Percentiles rank a stretch among this genome's conserved stretches.
Conservation (phyloP, 768 basidiomycete species). For the Auricularia cornea region DNA sequence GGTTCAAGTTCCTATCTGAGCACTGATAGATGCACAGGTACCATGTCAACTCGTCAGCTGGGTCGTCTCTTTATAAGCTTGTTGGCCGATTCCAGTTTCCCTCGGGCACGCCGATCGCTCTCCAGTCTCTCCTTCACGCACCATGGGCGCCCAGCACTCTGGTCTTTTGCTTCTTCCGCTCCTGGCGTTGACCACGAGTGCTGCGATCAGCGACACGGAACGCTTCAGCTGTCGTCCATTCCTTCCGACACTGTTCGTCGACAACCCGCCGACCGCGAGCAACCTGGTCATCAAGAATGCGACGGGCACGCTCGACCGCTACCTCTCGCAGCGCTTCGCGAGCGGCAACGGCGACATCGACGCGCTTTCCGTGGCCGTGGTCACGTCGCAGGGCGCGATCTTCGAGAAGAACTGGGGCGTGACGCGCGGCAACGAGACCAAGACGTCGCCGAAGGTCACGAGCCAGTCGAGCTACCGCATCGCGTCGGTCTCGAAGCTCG, state of each 20-base stretch:
- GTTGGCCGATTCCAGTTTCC: too few relatives aligned
- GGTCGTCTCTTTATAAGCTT: too few relatives aligned
- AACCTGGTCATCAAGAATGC: slow-evolving; percentile 13
- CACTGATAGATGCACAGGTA: too few relatives aligned
- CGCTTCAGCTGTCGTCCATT: slow-evolving; percentile 19
- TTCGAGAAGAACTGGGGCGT: slow-evolving; percentile 39
- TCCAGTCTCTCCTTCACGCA: too few relatives aligned
- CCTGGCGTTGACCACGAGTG: too few relatives aligned
- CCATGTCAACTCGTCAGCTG: too few relatives aligned
- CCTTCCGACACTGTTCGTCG: slow-evolving; percentile 17
- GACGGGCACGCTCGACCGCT: not conserved
- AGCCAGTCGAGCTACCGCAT: slow-evolving; percentile 43
- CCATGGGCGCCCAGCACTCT: too few relatives aligned
- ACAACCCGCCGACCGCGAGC: slow-evolving; percentile 6
- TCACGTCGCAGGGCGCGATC: slow-evolving; percentile 36
- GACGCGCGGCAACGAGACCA: slow-evolving; percentile 35
- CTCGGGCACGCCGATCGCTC: too few relatives aligned
- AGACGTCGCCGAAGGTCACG: slow-evolving; percentile 21
- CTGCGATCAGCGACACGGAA: slow-evolving; percentile 3
- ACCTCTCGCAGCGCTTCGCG: slow-evolving; percentile 14
- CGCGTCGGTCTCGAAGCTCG: slow-evolving; percentile 45
- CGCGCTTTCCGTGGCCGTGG: slow-evolving; percentile 42
- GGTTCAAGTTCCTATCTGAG: too few relatives aligned
- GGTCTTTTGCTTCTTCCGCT: too few relatives aligned
- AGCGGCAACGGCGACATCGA: slow-evolving; percentile 33